These are phyloP conservation scores for Achlya hypogyna DNA, from an alignment of 352 stramenopile genomes.

Conservation along the genomic window DNA sequence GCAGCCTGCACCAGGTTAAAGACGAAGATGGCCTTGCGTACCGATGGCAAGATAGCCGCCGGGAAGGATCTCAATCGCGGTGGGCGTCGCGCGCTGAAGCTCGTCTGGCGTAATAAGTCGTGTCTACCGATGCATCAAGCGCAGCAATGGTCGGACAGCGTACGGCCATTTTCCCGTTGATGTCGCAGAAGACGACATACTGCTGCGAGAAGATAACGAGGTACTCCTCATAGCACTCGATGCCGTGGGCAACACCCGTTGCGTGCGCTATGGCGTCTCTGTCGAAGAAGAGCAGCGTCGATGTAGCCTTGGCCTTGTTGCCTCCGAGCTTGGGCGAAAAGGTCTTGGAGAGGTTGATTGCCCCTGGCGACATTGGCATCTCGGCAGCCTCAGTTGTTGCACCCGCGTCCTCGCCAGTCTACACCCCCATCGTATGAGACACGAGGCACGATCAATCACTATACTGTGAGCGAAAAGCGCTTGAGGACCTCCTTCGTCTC, in stretches of 20 bases:
- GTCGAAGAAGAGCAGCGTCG: conserved; percentile 69
- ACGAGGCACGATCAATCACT: conserved; percentile 24
- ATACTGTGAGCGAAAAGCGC: conserved; percentile 57
- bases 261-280: conserved; percentile 46
- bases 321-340: conserved; percentile 5
- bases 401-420: conserved; percentile 20
- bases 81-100: conserved; percentile 47
- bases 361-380: conserved; percentile 17
- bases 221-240: conserved; percentile 63
- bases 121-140: neutral
- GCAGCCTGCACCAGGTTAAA: conserved; percentile 24
- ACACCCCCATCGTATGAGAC: conserved; percentile 13
- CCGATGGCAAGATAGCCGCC: conserved; percentile 53
- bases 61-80: conserved; percentile 48
- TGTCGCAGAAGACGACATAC: conserved; percentile 59
- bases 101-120: conserved; percentile 34
- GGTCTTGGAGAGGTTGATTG: conserved; percentile 22
- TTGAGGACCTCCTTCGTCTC: conserved; percentile 49
- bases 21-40: neutral
- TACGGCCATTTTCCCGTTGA: conserved; percentile 43
- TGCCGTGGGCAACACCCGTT: conserved; percentile 27
- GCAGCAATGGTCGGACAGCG: neutral
- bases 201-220: conserved; percentile 47
- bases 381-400: neutral
- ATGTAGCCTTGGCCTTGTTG: conserved; percentile 26